Percentiles rank a stretch among this genome's conserved stretches.
Evolutionary conservation across 2,329 filamentous ascomycete genomes (phyloP).

Genomic region (Orbilia quercus): DNA sequence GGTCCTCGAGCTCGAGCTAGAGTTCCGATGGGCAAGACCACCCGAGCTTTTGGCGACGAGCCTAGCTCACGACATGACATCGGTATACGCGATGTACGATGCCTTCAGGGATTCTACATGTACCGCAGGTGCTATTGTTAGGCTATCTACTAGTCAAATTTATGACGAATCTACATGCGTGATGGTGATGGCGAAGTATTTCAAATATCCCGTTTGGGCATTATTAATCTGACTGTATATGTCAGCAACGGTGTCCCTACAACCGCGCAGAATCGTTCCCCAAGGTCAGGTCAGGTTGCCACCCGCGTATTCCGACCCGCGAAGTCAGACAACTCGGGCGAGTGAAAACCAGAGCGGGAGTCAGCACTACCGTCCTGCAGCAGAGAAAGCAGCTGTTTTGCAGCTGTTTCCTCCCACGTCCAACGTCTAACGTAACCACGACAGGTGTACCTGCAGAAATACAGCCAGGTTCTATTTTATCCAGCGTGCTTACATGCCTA

Average conservation of each 20-base stretch:
- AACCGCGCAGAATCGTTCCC: constrained; percentile 21
- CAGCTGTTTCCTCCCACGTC: no score
- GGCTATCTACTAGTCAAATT: constrained; percentile 8
- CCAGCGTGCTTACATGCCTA: constrained; percentile 17
- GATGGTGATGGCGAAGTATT: constrained; percentile 49
- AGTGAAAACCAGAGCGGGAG: not conserved
- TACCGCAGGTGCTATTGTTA: constrained; percentile 50
- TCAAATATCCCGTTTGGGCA: constrained; percentile 46
- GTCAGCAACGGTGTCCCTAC: constrained; percentile 36
- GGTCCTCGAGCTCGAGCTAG: constrained; percentile 35
- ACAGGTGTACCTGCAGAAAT: constrained; percentile 26
- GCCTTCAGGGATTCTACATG: constrained; percentile 5
- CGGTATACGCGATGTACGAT: constrained; percentile 49
- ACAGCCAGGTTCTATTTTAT: constrained; percentile 17
- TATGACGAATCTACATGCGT: constrained; percentile 51
- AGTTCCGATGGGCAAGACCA: constrained; percentile 37
- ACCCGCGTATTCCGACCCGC: constrained; percentile 55
- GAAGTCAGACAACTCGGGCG: constrained; percentile 36
- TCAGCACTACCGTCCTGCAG: constrained; percentile 29
- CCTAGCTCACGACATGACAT: constrained; percentile 13
- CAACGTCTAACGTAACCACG: no score
- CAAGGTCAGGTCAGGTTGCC: constrained; percentile 38
- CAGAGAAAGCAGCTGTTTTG: no score
- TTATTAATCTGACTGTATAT: constrained; percentile 50
- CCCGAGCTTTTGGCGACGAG: constrained; percentile 28